Conservation (phyloP, 352 stramenopile genomes). For the Pythium myriotylum region DNA sequence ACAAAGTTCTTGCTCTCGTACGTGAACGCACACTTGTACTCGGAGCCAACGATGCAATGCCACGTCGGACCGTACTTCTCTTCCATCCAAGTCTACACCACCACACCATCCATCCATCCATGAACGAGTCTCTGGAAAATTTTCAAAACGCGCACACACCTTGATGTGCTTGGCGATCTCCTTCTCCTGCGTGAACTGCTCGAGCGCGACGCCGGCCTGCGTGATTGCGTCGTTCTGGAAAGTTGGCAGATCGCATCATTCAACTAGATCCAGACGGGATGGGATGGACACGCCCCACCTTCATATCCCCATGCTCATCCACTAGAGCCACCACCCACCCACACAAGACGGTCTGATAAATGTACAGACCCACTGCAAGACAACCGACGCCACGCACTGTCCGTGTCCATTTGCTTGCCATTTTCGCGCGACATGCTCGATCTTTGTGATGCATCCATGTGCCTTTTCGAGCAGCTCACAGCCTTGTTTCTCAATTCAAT, state of each 20-base stretch:
- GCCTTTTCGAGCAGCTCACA: conserved; percentile 1
- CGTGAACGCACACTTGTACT: conserved; percentile 74
- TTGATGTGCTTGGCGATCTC: conserved; percentile 83
- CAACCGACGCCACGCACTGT: conserved; percentile 45
- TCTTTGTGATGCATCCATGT: not conserved
- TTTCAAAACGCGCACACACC: no score
- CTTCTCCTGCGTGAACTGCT: conserved; percentile 80
- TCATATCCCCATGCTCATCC: conserved; percentile 86
- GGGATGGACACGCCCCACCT: conserved; percentile 34
- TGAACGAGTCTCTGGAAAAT: no score
- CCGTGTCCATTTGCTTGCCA: conserved; percentile 82
- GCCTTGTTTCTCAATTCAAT: conserved; percentile 22
- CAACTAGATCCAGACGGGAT: not conserved
- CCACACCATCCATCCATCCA: not conserved
- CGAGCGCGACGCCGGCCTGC: conserved; percentile 64
- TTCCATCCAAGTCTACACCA: conserved; percentile 56
- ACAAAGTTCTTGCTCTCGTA: conserved; percentile 89
- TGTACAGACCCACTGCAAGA: no score
- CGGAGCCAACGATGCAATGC: conserved; percentile 80
- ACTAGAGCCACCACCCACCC: conserved; percentile 36
- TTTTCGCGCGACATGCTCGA: conserved; percentile 55
- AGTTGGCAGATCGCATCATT: not conserved
- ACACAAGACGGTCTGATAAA: not conserved
- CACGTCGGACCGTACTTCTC: conserved; percentile 68
- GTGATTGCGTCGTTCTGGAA: conserved; percentile 63